Base-by-base conservation (phyloP, 495 filamentous ascomycete species). In the Hypoxylon lienhwacheense region DNA sequence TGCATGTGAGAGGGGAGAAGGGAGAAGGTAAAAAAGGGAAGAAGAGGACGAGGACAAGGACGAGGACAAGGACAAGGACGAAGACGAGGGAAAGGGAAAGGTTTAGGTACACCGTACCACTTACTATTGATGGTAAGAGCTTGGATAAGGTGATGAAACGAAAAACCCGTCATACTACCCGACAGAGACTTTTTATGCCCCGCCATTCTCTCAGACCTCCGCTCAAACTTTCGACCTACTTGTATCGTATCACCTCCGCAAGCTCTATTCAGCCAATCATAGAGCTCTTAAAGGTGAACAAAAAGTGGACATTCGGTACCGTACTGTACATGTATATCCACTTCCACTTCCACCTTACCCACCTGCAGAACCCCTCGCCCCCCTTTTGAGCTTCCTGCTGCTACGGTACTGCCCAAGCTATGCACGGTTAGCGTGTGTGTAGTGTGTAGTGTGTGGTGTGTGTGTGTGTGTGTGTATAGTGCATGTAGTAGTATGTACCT, bases 301-400 rank as follows among this genome's bases (percentile, higher is more conserved):
- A 26, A 31, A 55, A 40, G 45, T n/a, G n/a, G n/a, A n/a, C n/a
- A 42, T 47, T 50, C 20, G 25, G 39, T 54, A n/a, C n/a, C n/a
- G n/a, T 40, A 46, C 29, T 50, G 42, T 51, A 39, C n/a, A n/a
- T n/a, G n/a, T n/a, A n/a, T n/a, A n/a, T n/a, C n/a, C n/a, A n/a
- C n/a, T n/a, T n/a, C n/a, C n/a, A n/a, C n/a, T n/a, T 50, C 57
- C 61, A 61, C 61, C 55, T 59, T 66, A 64, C 61, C 64, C 64
- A 67, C 64, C 55, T 64, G 49, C 31, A 57, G 53, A 57, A 59
- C 61, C 53, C 61, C 54, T 61, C 39, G 31, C 55, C 44, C 51
- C 45, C 55, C n/a, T n/a, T n/a, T 61, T 55, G 39, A 57, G 56
- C 60, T 61, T 53, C 54, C 34, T 50, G 44, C 32, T 47, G 36